phyloP scores from a whole-genome alignment of 225 moss, liverwort and hornwort species.

The Physcomitrellopsis africana region DNA sequence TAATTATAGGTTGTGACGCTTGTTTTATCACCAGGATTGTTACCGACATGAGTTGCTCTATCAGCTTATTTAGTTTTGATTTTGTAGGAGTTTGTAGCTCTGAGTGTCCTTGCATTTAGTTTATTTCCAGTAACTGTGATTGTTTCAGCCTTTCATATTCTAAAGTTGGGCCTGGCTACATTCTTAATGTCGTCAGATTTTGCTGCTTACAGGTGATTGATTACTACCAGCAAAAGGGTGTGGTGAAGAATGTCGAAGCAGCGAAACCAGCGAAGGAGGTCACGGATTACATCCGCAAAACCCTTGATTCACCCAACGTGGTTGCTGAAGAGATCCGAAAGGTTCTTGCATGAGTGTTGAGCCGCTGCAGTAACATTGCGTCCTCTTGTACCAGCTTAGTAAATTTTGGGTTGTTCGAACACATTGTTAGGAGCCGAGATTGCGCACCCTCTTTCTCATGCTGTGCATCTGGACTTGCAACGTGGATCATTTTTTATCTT shows the following conservation, averaged over 20 bases:
- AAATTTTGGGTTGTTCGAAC: conserved; percentile 36
- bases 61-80: no score
- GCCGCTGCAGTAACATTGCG: conserved; percentile 22
- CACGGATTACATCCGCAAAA: no score
- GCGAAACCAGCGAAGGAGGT: conserved; percentile 45
- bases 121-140: no score
- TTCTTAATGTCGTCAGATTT: neutral
- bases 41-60: no score
- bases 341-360: conserved; percentile 37
- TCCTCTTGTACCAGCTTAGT: conserved; percentile 32
- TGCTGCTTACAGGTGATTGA: conserved; percentile 50
- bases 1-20: no score
- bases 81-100: no score
- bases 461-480: conserved; percentile 21
- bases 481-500: conserved; percentile 33
- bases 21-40: no score
- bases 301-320: neutral
- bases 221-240: conserved; percentile 69
- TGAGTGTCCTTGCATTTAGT: no score
- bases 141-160: no score
- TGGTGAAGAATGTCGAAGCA: conserved; percentile 69
- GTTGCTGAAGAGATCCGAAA: conserved; percentile 69
- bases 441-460: conserved; percentile 23
- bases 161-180: neutral
- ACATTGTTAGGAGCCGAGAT: conserved; percentile 50